Conservation (phyloP, 352 stramenopile species). For the Phytophthora aleatoria region DNA sequence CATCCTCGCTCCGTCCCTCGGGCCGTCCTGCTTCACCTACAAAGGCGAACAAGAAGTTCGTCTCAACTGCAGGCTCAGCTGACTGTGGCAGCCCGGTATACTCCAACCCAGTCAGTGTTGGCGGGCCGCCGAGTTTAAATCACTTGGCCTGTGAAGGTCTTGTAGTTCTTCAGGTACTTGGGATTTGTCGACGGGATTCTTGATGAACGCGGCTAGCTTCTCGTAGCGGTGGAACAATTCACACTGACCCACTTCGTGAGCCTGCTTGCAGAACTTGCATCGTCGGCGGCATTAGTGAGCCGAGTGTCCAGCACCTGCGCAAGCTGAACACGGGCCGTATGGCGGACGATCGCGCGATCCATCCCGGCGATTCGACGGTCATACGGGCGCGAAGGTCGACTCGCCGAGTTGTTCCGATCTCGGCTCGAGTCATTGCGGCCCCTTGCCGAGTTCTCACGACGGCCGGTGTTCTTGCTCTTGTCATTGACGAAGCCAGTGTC, state of each 20-base stretch:
- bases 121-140: constrained; percentile 17
- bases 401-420: background rate
- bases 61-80: constrained; percentile 5
- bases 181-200: constrained; percentile 2
- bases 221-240: constrained; percentile 1
- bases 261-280: background rate
- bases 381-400: background rate
- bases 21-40: background rate
- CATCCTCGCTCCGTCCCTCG: background rate
- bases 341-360: background rate
- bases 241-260: background rate
- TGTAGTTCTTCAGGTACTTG: constrained; percentile 2
- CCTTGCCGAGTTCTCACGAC: background rate
- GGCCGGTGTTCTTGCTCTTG: background rate
- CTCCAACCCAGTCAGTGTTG: constrained; percentile 15
- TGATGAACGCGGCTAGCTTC: constrained; percentile 3
- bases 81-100: constrained; percentile 10
- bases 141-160: constrained; percentile 4
- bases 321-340: background rate
- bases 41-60: background rate
- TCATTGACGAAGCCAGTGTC: background rate
- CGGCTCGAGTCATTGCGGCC: background rate
- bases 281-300: background rate
- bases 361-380: background rate
- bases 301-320: background rate